These are phyloP conservation scores for Microcos paniculata DNA, from an alignment of 345 rosid genomes.

Conservation along the genomic window DNA sequence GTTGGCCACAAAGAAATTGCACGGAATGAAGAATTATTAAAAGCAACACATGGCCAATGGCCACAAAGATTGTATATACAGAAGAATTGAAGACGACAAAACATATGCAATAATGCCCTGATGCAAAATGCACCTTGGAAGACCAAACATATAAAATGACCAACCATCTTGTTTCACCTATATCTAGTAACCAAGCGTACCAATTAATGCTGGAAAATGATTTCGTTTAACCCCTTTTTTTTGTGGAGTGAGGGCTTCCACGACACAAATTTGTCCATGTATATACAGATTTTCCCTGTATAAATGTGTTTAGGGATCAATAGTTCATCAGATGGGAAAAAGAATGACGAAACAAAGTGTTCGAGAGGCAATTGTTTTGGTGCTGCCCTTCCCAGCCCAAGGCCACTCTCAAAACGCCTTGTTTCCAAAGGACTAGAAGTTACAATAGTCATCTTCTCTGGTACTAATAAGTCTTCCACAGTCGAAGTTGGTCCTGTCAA, in stretches of 20 bases:
- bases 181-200: too few relatives aligned
- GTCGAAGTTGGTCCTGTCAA: neutral
- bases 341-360: neutral
- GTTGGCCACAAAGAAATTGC: too few relatives aligned
- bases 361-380: slow-evolving; percentile 17
- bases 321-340: neutral
- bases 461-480: neutral
- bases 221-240: too few relatives aligned
- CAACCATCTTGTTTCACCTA: too few relatives aligned
- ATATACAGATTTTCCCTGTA: neutral
- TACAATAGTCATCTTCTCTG: slow-evolving; percentile 42
- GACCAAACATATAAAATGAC: too few relatives aligned
- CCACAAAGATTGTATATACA: too few relatives aligned
- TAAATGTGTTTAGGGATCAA: neutral
- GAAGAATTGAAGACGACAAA: too few relatives aligned
- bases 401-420: slow-evolving; percentile 63
- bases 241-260: neutral
- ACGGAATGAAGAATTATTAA: too few relatives aligned
- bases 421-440: slow-evolving; percentile 44
- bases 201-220: too few relatives aligned
- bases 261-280: neutral
- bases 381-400: slow-evolving; percentile 37
- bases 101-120: too few relatives aligned
- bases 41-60: too few relatives aligned
- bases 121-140: too few relatives aligned